These are phyloP conservation scores for Fusarium pilosicola DNA, from an alignment of 2,329 filamentous ascomycete species.

Conservation along the genomic window DNA sequence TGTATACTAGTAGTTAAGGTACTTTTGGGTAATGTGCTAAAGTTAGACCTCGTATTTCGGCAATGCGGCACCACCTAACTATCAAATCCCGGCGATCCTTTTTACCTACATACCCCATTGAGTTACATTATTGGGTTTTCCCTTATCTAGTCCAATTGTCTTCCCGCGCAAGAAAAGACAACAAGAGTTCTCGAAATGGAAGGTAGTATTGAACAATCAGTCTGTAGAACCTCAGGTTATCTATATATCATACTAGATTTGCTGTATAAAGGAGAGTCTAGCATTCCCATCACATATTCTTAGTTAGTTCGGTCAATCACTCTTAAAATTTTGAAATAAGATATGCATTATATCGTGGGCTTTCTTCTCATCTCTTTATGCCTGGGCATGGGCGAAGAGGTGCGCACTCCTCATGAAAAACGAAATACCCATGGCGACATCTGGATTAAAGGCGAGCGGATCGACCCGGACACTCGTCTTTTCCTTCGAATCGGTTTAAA, in stretches of 20 bases:
- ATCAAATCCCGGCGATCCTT: not conserved
- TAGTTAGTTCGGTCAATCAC: rapidly evolving
- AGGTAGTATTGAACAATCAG: not conserved
- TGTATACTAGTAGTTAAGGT: not conserved
- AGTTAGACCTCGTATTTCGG: not conserved
- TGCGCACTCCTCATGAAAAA: not conserved
- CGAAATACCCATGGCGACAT: not conserved
- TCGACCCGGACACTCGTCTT: not conserved
- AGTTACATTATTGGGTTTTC: not conserved
- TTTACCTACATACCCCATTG: not conserved
- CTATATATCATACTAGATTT: not conserved
- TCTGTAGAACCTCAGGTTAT: not conserved
- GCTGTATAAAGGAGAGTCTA: not conserved
- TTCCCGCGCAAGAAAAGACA: not conserved
- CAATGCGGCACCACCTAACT: not conserved
- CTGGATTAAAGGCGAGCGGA: not conserved
- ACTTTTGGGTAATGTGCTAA: not conserved
- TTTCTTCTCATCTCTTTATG: not conserved
- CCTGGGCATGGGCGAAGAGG: not conserved
- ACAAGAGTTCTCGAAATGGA: not conserved
- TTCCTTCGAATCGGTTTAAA: not conserved
- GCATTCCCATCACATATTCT: not conserved
- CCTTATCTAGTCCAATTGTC: not conserved
- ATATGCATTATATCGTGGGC: not conserved
- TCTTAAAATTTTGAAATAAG: not conserved